Evolutionary conservation across 257 asterid genomes (phyloP).

Genomic region (Rhazya stricta): DNA sequence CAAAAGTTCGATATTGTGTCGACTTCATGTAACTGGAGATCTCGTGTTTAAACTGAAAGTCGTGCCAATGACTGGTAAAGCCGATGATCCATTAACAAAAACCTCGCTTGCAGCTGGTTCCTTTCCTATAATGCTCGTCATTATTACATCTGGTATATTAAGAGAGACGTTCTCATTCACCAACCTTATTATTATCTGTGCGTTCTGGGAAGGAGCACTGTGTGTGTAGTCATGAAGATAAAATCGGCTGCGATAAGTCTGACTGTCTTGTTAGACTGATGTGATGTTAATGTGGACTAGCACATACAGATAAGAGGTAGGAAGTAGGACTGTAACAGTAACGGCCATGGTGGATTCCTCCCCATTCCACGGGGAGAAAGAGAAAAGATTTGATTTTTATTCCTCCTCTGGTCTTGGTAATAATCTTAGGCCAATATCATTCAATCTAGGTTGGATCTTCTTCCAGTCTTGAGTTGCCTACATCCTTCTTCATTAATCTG

Average conservation of each 20-base stretch:
- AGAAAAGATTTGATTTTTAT: too few relatives aligned
- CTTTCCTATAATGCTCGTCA: neutral
- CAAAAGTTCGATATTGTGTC: neutral
- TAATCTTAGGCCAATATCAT: too few relatives aligned
- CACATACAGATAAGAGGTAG: too few relatives aligned
- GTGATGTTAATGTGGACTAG: neutral
- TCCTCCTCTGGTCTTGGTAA: too few relatives aligned
- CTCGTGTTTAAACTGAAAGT: neutral
- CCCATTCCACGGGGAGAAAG: too few relatives aligned
- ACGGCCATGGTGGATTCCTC: too few relatives aligned
- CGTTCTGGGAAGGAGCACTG: neutral
- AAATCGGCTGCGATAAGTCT: neutral
- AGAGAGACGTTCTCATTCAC: neutral
- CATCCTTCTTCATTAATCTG: too few relatives aligned
- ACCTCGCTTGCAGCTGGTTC: neutral
- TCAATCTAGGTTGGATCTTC: too few relatives aligned
- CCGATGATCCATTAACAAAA: neutral
- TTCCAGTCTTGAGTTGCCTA: too few relatives aligned
- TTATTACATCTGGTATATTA: neutral
- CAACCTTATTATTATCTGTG: neutral
- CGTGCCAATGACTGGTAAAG: neutral
- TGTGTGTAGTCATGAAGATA: neutral
- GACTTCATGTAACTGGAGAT: neutral
- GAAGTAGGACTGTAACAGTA: neutral
- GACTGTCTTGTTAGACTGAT: conserved; percentile 8